Evolutionary conservation across 1,284 basidiomycete species (phyloP).

Genomic region (Heterobasidion irregulare): DNA sequence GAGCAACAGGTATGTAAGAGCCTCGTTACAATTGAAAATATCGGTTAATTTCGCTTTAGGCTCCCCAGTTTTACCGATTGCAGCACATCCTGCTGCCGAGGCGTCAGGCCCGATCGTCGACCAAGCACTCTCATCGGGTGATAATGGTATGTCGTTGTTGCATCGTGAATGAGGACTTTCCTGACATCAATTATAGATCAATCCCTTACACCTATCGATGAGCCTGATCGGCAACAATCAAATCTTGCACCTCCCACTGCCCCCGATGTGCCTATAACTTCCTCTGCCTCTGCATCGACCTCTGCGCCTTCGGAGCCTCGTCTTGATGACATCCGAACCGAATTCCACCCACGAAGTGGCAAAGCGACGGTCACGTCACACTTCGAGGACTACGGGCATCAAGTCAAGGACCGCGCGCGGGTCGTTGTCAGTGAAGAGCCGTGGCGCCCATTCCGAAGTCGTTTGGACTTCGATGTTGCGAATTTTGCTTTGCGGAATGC

Average conservation of each 20-base stretch:
- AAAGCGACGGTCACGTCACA: not conserved
- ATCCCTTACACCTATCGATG: too few relatives aligned
- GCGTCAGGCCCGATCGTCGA: too few relatives aligned
- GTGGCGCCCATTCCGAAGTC: not conserved
- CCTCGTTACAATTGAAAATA: too few relatives aligned
- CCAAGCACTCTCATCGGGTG: too few relatives aligned
- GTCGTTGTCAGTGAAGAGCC: not conserved
- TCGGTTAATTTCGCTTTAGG: too few relatives aligned
- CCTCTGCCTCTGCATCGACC: not conserved
- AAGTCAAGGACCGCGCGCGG: not conserved
- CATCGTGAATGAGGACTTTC: too few relatives aligned
- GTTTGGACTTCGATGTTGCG: not conserved
- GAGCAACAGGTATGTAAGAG: too few relatives aligned
- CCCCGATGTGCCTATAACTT: not conserved
- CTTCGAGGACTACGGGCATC: not conserved
- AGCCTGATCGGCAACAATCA: too few relatives aligned
- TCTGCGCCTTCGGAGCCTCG: not conserved
- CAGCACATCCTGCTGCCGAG: too few relatives aligned
- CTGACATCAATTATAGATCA: too few relatives aligned
- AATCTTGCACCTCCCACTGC: not conserved
- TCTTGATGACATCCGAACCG: not conserved
- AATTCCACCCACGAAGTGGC: not conserved
- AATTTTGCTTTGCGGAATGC: not conserved
- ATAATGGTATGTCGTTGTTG: too few relatives aligned
- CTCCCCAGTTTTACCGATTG: too few relatives aligned